Conservation (phyloP, 1,284 basidiomycete species). For the Cerrena zonata region DNA sequence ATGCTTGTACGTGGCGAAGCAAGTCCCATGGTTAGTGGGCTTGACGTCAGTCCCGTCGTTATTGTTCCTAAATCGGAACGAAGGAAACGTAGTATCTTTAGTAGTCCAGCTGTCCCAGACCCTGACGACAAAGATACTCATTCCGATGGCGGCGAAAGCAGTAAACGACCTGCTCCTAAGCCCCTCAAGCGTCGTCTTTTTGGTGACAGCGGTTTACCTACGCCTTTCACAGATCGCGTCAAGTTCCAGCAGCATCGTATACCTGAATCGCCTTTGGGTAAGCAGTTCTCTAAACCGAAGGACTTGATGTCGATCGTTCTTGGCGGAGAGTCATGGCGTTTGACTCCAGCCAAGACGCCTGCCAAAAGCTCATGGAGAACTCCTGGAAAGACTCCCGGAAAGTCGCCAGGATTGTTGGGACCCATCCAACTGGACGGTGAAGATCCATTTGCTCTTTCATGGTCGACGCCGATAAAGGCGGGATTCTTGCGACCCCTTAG, state of each 20-base stretch:
- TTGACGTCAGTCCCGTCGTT: constrained; percentile 31
- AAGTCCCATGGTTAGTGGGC: constrained; percentile 34
- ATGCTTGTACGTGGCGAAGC: constrained; percentile 44
- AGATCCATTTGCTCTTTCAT: constrained; percentile 17
- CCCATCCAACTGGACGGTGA: constrained; percentile 19
- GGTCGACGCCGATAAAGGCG: constrained; percentile 10
- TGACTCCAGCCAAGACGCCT: constrained; percentile 9
- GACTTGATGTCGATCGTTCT: background rate
- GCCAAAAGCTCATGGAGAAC: constrained; percentile 8
- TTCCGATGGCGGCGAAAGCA: constrained; percentile 11
- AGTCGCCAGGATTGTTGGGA: constrained; percentile 14
- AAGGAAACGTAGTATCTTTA: constrained; percentile 27
- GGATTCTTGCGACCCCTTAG: constrained; percentile 13
- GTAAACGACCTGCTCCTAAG: constrained; percentile 7
- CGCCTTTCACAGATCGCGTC: constrained; percentile 22
- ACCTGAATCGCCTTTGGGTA: constrained; percentile 23
- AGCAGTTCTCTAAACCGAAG: constrained; percentile 6
- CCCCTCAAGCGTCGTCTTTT: constrained; percentile 25
- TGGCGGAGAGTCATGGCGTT: constrained; percentile 6
- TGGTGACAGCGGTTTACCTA: constrained; percentile 20
- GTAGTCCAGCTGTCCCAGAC: constrained; percentile 20
- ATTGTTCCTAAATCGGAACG: constrained; percentile 25
- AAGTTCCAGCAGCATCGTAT: constrained; percentile 15
- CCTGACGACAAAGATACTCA: constrained; percentile 13
- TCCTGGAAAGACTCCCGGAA: constrained; percentile 10